Conservation (phyloP, 495 filamentous ascomycete genomes). For the Annulohypoxylon nitens region DNA sequence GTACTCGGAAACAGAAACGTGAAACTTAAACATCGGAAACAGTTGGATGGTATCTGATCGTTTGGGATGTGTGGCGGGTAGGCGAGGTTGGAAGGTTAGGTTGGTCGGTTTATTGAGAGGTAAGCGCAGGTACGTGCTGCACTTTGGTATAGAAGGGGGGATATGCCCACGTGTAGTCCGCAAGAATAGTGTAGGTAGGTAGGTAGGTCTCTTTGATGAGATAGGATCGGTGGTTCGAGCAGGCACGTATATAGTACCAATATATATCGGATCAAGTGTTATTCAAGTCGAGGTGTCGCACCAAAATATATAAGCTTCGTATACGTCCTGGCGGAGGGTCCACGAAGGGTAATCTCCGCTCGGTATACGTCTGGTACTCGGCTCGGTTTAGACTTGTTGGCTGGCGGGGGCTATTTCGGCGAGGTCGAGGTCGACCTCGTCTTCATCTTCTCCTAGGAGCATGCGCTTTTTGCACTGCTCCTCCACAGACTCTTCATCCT, state of each 20-base stretch:
- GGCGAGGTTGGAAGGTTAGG: background rate
- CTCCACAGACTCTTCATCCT: conserved; percentile 48
- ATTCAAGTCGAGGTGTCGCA: background rate
- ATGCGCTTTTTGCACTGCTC: conserved; percentile 49
- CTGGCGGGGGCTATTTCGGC: conserved; percentile 2
- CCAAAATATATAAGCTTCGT: background rate
- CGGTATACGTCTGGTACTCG: background rate
- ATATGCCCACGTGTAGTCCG: background rate
- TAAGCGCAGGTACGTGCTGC: background rate
- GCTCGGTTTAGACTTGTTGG: conserved; percentile 5
- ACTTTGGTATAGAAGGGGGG: background rate
- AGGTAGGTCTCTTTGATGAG: background rate
- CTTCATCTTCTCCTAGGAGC: conserved; percentile 43
- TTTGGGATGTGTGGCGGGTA: no score
- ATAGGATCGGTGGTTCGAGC: background rate
- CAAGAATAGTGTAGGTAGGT: background rate
- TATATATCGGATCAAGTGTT: background rate
- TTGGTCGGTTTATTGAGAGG: background rate
- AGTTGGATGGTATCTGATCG: no score
- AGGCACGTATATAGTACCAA: background rate
- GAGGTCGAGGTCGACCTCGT: background rate
- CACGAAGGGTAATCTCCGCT: conserved; percentile 7
- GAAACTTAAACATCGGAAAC: no score
- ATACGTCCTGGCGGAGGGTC: conserved; percentile 1
- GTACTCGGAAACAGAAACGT: no score